phyloP scores from a whole-genome alignment of 2,329 filamentous ascomycete species.

The Pseudogymnoascus sp. region DNA sequence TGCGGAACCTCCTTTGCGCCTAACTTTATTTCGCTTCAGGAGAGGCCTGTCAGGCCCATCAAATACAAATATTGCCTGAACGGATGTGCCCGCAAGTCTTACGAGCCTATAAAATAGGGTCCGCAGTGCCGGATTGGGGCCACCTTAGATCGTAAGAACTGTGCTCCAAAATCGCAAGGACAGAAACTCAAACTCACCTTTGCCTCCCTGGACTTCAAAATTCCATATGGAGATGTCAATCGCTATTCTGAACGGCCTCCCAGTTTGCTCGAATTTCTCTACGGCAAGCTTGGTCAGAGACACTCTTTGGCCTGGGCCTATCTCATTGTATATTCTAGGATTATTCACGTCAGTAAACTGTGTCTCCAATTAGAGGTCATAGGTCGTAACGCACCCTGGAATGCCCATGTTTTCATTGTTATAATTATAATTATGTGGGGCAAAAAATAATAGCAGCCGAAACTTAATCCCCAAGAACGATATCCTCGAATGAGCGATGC shows the following conservation, averaged over 20 bases:
- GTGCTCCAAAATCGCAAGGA: not conserved
- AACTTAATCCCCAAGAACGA: not conserved
- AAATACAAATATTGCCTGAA: slow-evolving; percentile 85
- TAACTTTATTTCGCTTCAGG: slow-evolving; percentile 81
- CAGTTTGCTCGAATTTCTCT: slow-evolving; percentile 63
- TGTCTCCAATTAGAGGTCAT: not conserved
- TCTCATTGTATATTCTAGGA: slow-evolving; percentile 77
- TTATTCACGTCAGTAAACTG: slow-evolving; percentile 17
- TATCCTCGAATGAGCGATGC: not conserved
- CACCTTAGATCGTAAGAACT: slow-evolving; percentile 43
- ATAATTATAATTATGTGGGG: not conserved
- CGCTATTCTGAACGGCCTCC: slow-evolving; percentile 73
- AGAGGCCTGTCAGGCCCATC: slow-evolving; percentile 78
- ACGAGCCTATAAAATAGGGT: slow-evolving; percentile 89
- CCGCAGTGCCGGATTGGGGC: slow-evolving; percentile 80
- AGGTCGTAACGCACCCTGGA: slow-evolving; percentile 44
- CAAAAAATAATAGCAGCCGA: not conserved
- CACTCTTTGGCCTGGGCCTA: slow-evolving; percentile 71
- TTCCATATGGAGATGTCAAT: slow-evolving; percentile 97
- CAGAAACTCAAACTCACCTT: slow-evolving; percentile 41
- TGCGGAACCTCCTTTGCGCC: slow-evolving; percentile 56
- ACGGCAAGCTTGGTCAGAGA: slow-evolving; percentile 77
- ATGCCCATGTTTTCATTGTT: slow-evolving; percentile 49
- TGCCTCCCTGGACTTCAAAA: slow-evolving; percentile 81
- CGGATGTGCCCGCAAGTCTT: slow-evolving; percentile 66